Base-by-base conservation (phyloP, 371 early-diverging fungal species). In the Mortierella polycephala region DNA sequence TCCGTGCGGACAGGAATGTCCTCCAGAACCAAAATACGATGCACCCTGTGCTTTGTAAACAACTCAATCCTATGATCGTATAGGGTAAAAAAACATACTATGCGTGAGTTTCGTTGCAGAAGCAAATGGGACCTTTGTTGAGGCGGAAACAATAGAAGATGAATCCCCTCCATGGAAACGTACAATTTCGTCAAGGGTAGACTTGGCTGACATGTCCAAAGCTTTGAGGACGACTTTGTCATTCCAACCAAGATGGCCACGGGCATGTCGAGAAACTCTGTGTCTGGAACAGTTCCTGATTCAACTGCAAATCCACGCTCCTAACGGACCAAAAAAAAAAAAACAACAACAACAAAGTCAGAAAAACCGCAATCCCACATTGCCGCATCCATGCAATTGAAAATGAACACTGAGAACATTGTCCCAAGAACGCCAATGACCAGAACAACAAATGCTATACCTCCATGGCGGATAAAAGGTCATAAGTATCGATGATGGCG, bases 401-500 rank as follows among this genome's bases (percentile, higher is more conserved):
- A 51, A 51, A 51, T n/a, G 20, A 51, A 18, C 39, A 64, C 21
- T 20, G 55, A 42, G 42, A 57, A n/a, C 41, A 30, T 40, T 47
- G 42, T 41, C 40, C 16, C 41, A 44, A 18, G 14, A 44, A 7
- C 20, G 6, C 5, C n/a, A 3, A 39, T 5, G 37, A 55, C 10
- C 11, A 55, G 37, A 55, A 55, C 5, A 37, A 55, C 7, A 11
- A 23, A 11, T 20, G 7, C 42, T 41, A 40, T 62, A 72, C 79
- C 79, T 71, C 79, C 56, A 79, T 21, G 40, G 73, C 64, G 4
- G 79, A 79, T n/a, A 89, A 60, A 30, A 89, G 67, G 75, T 88
- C 88, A 68, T 86, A 82, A 13, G 85, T 85, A 64, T 86, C 85
- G 46, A 89, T 85, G 65, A 89, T 87, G 41, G 86, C 82, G 16